Conservation (phyloP, 768 basidiomycete genomes). For the Psilocybe azurescens region DNA sequence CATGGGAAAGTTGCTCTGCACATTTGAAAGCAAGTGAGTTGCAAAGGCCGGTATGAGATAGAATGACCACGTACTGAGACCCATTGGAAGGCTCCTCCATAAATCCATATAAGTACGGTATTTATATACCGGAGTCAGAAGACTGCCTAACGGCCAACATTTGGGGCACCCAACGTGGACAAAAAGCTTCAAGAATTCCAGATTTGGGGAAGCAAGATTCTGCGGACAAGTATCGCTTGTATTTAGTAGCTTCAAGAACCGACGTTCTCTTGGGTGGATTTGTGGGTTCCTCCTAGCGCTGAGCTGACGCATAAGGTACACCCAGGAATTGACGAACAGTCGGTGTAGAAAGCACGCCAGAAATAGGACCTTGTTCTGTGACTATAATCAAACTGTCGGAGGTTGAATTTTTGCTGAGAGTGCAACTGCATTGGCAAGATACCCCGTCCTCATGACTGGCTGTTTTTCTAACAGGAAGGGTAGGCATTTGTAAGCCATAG, state of each 20-base stretch:
- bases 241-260: conserved; percentile 30
- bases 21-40: neutral
- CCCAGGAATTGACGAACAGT: conserved; percentile 40
- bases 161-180: conserved; percentile 41
- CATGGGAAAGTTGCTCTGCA: conserved; percentile 30
- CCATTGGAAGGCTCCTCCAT: conserved; percentile 42
- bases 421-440: neutral
- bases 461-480: no score
- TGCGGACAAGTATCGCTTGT: conserved; percentile 36
- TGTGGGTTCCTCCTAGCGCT: conserved; percentile 36
- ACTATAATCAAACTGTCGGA: conserved; percentile 27
- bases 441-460: no score
- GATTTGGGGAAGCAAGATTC: conserved; percentile 17
- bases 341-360: conserved; percentile 29
- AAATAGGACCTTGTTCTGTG: conserved; percentile 36
- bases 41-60: neutral
- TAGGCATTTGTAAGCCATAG: no score
- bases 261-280: conserved; percentile 23
- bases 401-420: neutral
- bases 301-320: conserved; percentile 39
- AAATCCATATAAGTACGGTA: conserved; percentile 41
- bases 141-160: conserved; percentile 43
- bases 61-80: conserved; percentile 33
- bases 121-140: conserved; percentile 37
- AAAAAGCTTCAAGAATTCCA: conserved; percentile 30